Evolutionary conservation across 2,329 filamentous ascomycete genomes (phyloP).

Genomic region (Penicillium sp.): DNA sequence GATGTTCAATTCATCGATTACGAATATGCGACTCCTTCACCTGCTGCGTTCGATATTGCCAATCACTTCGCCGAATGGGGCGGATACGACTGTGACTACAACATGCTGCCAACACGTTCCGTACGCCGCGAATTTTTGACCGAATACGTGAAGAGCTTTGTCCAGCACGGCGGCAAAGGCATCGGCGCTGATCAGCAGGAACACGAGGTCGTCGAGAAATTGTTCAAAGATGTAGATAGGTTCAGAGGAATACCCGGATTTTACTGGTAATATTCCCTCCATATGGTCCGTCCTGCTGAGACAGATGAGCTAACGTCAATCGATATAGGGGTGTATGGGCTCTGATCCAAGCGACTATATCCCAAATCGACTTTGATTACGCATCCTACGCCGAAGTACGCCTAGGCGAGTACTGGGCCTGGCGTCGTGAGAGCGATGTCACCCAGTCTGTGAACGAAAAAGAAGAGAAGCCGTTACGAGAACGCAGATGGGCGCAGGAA

Average conservation of each 20-base stretch:
- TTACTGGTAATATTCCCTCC: conserved; percentile 50
- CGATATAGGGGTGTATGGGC: conserved; percentile 89
- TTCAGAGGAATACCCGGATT: conserved; percentile 90
- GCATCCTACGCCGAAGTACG: conserved; percentile 82
- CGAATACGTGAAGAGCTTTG: conserved; percentile 78
- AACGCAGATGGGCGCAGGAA: conserved; percentile 71
- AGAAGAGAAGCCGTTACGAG: conserved; percentile 66
- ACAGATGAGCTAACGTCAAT: background rate
- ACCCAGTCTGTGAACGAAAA: conserved; percentile 49
- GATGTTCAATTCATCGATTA: conserved; percentile 91
- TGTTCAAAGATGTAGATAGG: conserved; percentile 77
- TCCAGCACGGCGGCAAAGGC: conserved; percentile 42
- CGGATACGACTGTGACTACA: conserved; percentile 91
- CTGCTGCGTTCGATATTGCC: conserved; percentile 90
- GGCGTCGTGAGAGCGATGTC: conserved; percentile 71
- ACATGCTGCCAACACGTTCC: conserved; percentile 70
- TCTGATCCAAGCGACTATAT: conserved; percentile 89
- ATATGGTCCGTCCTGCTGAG: background rate
- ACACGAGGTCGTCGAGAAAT: conserved; percentile 61
- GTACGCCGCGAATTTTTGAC: conserved; percentile 76
- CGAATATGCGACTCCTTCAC: conserved; percentile 92
- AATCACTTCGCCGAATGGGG: conserved; percentile 99
- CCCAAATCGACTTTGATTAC: conserved; percentile 95
- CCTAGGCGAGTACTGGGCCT: conserved; percentile 88
- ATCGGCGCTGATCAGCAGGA: conserved; percentile 49